phyloP scores from a whole-genome alignment of 352 stramenopile species.

The Pythium scleroteichum region DNA sequence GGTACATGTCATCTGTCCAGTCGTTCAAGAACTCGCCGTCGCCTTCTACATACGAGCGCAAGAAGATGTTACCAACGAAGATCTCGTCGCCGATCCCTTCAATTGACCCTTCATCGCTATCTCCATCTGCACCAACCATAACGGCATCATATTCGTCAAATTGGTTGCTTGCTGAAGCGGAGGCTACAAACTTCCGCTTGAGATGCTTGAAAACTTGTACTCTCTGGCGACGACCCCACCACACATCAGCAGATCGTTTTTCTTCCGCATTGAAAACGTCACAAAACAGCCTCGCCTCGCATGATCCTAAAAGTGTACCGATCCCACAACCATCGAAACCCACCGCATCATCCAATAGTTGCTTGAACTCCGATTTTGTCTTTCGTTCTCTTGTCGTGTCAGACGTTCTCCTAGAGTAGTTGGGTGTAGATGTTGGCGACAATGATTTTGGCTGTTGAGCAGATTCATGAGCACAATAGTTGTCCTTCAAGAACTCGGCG shows the following conservation, averaged over 20 bases:
- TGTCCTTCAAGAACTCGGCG: conserved; percentile 77
- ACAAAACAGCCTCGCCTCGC: conserved; percentile 47
- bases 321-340: conserved; percentile 77
- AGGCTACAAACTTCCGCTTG: conserved; percentile 63
- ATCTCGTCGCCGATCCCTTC: conserved; percentile 54
- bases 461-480: conserved; percentile 26
- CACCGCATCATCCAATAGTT: conserved; percentile 66
- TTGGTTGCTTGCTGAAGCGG: conserved; percentile 34
- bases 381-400: conserved; percentile 21
- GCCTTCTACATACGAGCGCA: conserved; percentile 79
- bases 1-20: conserved; percentile 77
- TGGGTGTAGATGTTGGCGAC: background rate
- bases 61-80: conserved; percentile 81
- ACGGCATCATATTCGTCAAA: conserved; percentile 29
- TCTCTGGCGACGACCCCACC: conserved; percentile 66
- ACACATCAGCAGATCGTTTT: conserved; percentile 73
- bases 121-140: conserved; percentile 10
- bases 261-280: conserved; percentile 73
- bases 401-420: conserved; percentile 3
- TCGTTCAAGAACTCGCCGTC: conserved; percentile 76
- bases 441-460: conserved; percentile 1
- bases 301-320: conserved; percentile 48
- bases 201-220: conserved; percentile 59
- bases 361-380: conserved; percentile 49
- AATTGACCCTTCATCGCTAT: conserved; percentile 18